Evolutionary conservation across 352 stramenopile genomes (phyloP), one percentile per base, ranked within the genome.

Genomic region (Thalassiosira mediterranea): DNA sequence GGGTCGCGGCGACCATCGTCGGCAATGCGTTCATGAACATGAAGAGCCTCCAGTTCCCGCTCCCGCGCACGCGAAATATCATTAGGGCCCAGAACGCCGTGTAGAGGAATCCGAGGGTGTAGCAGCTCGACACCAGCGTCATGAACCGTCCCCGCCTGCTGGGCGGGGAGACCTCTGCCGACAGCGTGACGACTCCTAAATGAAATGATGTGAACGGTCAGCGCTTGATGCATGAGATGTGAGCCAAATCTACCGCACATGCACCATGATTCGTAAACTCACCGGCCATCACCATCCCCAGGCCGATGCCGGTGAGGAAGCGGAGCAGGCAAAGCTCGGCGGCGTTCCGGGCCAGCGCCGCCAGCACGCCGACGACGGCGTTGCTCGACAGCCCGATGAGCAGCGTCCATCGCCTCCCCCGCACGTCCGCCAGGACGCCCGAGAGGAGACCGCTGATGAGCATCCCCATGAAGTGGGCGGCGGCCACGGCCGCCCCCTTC

Each of bases 81-180:
- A 81, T 37, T 29, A 90, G 67, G 25, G 81, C 87, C 38, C 67
- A 65, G 1, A 91, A 17, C 10, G 83, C 72, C n/a, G 88, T 83
- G 61, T 84, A 91, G 11, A 93, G 75, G 59, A 74, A 90, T 25
- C 85, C 87, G 0, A 91, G 60, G 42, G 88, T 89, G 69, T 84
- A 93, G 74, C 90, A 93, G 17, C 63, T 82, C 5, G 81, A 78
- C 4, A 79, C 75, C 3, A 91, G 15, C 8, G 82, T 87, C 37
- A 90, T 83, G 49, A 84, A 88, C 46, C 88, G 56, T 17, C 87
- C 87, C 32, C 85, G 70, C 25, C 66, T 53, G 0, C 61, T 77
- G 4, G 83, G 79, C 37, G 84, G 81, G 7, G 76, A 76, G 56
- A 91, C 66, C 69, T 91, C 84, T 0, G 71, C 82, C 21, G 56